Evolutionary conservation across 2,329 filamentous ascomycete species (phyloP), one percentile per base, ranked within the genome.

Genomic region (Sordariomycetes sp.): DNA sequence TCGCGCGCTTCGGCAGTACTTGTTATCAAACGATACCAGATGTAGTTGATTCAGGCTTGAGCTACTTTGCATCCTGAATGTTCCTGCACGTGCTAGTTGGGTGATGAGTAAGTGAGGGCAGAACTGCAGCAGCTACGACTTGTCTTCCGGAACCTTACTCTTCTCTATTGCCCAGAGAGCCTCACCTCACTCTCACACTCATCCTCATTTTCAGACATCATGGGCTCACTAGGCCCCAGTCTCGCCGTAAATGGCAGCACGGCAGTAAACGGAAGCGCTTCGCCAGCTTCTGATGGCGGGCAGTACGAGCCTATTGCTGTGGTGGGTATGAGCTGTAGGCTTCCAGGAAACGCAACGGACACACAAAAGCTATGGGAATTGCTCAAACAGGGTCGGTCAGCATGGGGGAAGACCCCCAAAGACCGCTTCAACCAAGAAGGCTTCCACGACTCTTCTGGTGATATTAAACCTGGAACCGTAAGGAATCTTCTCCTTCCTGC

Each of bases 141-240:
- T 25, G 23, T 25, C 23, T n/a, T 25, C 23, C n/a, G 9, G 9
- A 25, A n/a, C 23, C 9, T 34, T 34, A 23, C 23, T 34, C n/a
- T 34, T 27, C 32, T n/a, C n/a, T n/a, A 15, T 27, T 17, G n/a
- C 19, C 16, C 19, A 26, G 12, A 16, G 9, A 9, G 25, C 17
- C 19, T 23, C 32, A 34, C 16, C 27, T 24, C 19, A 31, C 21
- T 12, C 19, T 23, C 29, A 16, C 7, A 10, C 18, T 31, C 17
- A 31, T 23, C 28, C 14, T 31, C 21, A 31, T 21, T 31, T 24
- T 25, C 21, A 36, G 5, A 23, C 27, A 36, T 20, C 20, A 36
- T 36, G 34, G 34, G 34, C 28, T 36, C 34, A 36, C 28, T 36
- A 23, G 28, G 34, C 7, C 21, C 34, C n/a, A 19, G 14, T n/a